Evolutionary conservation across 2,329 filamentous ascomycete species (phyloP), one percentile per base, ranked within the genome.

Genomic region (Emmonsiellopsis sp.): DNA sequence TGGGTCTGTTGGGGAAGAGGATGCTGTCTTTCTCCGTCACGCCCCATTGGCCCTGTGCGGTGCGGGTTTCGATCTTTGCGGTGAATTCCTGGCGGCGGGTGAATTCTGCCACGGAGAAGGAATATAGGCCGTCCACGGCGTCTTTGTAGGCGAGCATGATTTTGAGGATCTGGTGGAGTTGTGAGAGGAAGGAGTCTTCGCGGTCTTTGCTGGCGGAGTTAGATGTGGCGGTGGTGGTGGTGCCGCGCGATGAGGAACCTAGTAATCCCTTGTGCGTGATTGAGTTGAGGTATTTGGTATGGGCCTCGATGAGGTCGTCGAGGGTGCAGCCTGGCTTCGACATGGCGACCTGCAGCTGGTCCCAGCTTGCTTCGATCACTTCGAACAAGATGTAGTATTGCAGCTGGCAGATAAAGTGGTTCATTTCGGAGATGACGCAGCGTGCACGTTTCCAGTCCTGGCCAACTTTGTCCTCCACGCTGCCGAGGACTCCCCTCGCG

Each of bases 321-420:
- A 98, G 80, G 0, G 93, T 98, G 65, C 86, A 91, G 60, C 88
- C 87, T 11, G 92, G 88, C 66, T 87, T 89, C 53, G 81, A 83
- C 57, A 97, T 85, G 34, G 87, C 86, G 32, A 82, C 80, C 68
- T 96, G 88, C 2, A 98, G 79, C 65, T 92, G 86, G 57, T 88
- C 87, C 94, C 93, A 98, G 48, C 88, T 93, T 37, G 88, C 86
- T 69, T 98, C 93, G 61, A 98, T 97, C 61, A 98, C 93, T 70
- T 98, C 93, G 65, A 97, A 98, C 8, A 98, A 78, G 61, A 98
- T 96, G 69, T 98, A 98, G 74, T 97, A 96, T 70, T 98, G 93
- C 11, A 98, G 79, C 71, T 98, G 93, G 58, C 89, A 89, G 64
- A 97, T 85, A 65, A 98, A 97, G 68, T 98, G 94, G 13, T 97